Evolutionary conservation across 352 stramenopile species (phyloP).

Genomic region (Globisporangium spiculum): DNA sequence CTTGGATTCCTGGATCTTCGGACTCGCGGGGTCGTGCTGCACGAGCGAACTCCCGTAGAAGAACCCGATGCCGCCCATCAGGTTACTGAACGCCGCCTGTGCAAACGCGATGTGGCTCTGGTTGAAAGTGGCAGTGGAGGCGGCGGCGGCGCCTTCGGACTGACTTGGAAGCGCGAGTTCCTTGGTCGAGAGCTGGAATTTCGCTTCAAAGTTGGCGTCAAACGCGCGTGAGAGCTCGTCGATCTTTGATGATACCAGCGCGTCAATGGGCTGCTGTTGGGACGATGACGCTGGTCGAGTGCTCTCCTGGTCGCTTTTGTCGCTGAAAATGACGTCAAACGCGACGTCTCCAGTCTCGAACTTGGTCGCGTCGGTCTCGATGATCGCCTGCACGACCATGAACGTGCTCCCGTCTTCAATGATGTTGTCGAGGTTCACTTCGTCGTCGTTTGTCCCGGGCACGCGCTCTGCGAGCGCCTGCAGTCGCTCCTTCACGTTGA

Average conservation of each 20-base stretch:
- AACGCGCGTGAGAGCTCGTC: conserved; percentile 29
- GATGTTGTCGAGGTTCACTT: conserved; percentile 61
- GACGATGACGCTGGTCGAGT: conserved; percentile 11
- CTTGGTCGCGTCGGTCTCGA: conserved; percentile 35
- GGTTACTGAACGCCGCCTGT: conserved; percentile 85
- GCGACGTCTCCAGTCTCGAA: conserved; percentile 46
- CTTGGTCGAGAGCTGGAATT: conserved; percentile 50
- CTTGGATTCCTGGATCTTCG: conserved; percentile 34
- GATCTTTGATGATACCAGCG: conserved; percentile 17
- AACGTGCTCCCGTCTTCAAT: conserved; percentile 68
- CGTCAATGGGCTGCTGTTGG: neutral
- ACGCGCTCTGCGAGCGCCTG: conserved; percentile 36
- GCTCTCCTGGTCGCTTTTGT: conserved; percentile 29
- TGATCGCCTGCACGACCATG: conserved; percentile 66
- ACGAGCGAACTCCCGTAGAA: conserved; percentile 88
- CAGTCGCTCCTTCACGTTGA: conserved; percentile 75
- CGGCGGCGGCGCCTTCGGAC: too few species aligned
- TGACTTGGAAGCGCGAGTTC: neutral
- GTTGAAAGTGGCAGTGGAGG: conserved; percentile 28
- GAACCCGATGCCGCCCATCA: conserved; percentile 88
- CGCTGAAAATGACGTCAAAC: conserved; percentile 56
- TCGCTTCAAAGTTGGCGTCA: conserved; percentile 49
- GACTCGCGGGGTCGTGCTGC: conserved; percentile 46
- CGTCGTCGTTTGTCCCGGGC: conserved; percentile 28
- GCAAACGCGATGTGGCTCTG: conserved; percentile 66